These are phyloP conservation scores for Blepharisma stoltei DNA, from an alignment of 73 alveolate genomes.

Conservation along the genomic window DNA sequence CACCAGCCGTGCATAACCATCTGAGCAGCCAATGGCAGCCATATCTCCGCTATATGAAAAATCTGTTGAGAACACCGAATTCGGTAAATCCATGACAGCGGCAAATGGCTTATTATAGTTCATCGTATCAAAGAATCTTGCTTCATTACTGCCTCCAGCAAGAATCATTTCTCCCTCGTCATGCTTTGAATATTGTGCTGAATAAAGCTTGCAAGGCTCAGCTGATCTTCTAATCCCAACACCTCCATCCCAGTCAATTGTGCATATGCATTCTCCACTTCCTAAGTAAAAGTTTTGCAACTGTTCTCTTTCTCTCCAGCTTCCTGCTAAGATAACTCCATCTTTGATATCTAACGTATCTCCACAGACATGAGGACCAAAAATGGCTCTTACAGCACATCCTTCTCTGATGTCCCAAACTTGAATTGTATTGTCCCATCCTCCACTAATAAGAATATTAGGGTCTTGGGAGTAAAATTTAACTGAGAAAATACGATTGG, in stretches of 20 bases:
- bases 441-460: constrained; percentile 66
- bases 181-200: constrained; percentile 69
- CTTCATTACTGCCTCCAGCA: constrained; percentile 88
- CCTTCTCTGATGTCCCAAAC: constrained; percentile 65
- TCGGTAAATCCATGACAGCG: constrained; percentile 62
- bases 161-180: constrained; percentile 64
- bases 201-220: constrained; percentile 70
- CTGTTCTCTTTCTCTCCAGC: constrained; percentile 49
- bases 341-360: constrained; percentile 64
- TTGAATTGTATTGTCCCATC: constrained; percentile 74
- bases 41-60: constrained; percentile 69
- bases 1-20: constrained; percentile 81
- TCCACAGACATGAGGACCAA: constrained; percentile 79
- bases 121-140: constrained; percentile 70
- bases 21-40: constrained; percentile 90
- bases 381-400: constrained; percentile 43
- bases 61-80: constrained; percentile 76
- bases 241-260: constrained; percentile 75
- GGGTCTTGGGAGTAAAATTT: constrained; percentile 48
- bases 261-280: constrained; percentile 60
- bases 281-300: constrained; percentile 55
- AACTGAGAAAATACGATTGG: constrained; percentile 74
- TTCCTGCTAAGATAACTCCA: constrained; percentile 57
- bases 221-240: constrained; percentile 48
- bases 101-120: constrained; percentile 68